Evolutionary conservation across 2,329 filamentous ascomycete genomes (phyloP).

Genomic region (Aspergillus sp.): DNA sequence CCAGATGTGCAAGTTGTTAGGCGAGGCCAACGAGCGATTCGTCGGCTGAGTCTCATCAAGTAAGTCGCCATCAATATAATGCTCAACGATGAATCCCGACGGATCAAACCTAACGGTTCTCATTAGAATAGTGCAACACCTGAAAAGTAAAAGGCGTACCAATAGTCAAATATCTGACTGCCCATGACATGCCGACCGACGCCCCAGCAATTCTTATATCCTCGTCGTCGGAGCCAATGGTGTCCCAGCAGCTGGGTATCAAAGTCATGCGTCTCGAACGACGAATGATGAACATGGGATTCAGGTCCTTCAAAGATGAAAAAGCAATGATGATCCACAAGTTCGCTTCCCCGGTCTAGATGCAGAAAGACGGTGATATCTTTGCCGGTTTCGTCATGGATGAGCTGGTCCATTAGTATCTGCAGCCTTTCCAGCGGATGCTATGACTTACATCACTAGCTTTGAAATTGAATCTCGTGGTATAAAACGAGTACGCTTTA

Average conservation of each 20-base stretch:
- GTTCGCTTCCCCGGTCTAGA: constrained; percentile 46
- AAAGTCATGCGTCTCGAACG: constrained; percentile 65
- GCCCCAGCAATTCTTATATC: constrained; percentile 62
- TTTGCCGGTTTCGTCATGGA: constrained; percentile 6
- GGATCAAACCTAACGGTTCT: constrained; percentile 40
- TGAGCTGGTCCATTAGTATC: background rate
- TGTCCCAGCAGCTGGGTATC: constrained; percentile 65
- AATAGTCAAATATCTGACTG: constrained; percentile 67
- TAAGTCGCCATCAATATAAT: constrained; percentile 66
- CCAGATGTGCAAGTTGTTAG: constrained; percentile 5
- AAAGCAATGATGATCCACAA: constrained; percentile 51
- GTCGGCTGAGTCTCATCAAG: constrained; percentile 51
- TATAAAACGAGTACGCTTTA: constrained; percentile 5
- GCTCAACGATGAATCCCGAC: constrained; percentile 57
- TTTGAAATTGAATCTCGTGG: constrained; percentile 6
- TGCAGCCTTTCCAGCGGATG: background rate
- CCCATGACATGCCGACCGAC: constrained; percentile 64
- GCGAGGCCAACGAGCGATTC: constrained; percentile 8
- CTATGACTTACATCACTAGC: constrained; percentile 4
- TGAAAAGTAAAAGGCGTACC: constrained; percentile 38
- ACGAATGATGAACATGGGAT: constrained; percentile 58
- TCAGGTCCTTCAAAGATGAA: constrained; percentile 36
- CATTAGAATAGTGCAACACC: background rate
- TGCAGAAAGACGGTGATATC: constrained; percentile 47
- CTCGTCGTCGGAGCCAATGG: constrained; percentile 58